Evolutionary conservation across 176 grass and related monocot genomes (phyloP).

Genomic region (Musa beccarii): DNA sequence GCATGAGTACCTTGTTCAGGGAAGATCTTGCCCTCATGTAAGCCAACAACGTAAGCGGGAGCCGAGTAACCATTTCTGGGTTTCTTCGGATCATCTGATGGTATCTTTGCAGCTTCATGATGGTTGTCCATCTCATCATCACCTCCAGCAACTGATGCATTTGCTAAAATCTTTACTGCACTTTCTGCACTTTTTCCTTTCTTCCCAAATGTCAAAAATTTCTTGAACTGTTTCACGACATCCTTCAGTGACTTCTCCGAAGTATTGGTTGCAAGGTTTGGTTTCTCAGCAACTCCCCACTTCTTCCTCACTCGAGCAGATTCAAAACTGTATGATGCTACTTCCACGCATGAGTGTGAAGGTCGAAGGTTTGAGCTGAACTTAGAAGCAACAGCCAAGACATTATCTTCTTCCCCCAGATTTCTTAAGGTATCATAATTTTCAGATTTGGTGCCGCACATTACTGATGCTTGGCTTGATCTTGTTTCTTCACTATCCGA

Average conservation of each 20-base stretch:
- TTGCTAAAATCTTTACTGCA: not conserved
- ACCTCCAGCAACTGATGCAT: slow-evolving; percentile 1
- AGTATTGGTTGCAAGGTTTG: slow-evolving; percentile 10
- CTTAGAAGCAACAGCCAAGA: not conserved
- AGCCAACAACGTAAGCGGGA: not conserved
- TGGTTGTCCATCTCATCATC: slow-evolving; percentile 10
- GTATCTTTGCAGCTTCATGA: not conserved
- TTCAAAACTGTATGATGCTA: not conserved
- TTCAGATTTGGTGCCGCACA: not conserved
- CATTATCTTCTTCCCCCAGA: not conserved
- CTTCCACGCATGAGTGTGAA: not conserved
- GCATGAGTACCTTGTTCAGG: not conserved
- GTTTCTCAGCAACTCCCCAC: slow-evolving; percentile 34
- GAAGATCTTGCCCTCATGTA: slow-evolving; percentile 3
- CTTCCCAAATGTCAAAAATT: slow-evolving; percentile 46
- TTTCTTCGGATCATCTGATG: slow-evolving; percentile 5
- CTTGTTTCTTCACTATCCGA: slow-evolving; percentile 8
- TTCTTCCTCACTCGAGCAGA: slow-evolving; percentile 24
- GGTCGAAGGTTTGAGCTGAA: not conserved
- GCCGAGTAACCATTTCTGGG: not conserved
- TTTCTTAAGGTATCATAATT: not conserved
- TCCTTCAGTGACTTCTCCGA: slow-evolving; percentile 32
- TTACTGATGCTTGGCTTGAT: not conserved
- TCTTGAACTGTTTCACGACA: slow-evolving; percentile 37
- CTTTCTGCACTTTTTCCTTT: slow-evolving; percentile 18